These are phyloP conservation scores for Ilex aquifolium DNA, from an alignment of 257 asterid genomes.

Conservation along the genomic window DNA sequence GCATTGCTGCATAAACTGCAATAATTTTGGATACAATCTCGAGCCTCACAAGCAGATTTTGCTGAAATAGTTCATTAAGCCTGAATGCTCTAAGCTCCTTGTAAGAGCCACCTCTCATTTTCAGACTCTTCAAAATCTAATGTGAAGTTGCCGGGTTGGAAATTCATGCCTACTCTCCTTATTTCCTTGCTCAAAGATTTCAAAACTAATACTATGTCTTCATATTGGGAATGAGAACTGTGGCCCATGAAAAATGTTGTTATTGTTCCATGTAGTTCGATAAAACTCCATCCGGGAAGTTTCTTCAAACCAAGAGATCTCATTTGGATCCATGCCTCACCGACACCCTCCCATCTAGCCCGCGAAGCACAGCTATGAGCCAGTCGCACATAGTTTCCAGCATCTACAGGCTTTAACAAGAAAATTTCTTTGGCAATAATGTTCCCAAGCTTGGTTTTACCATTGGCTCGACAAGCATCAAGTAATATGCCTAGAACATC, in stretches of 20 bases:
- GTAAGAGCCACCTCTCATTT: too few species aligned
- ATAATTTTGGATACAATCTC: too few species aligned
- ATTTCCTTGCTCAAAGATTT: constrained; percentile 37
- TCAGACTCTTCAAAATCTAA: constrained; percentile 9
- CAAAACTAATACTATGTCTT: constrained; percentile 34
- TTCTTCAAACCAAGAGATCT: constrained; percentile 63
- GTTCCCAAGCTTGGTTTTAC: constrained; percentile 40
- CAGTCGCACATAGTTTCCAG: constrained; percentile 74
- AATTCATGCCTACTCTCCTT: constrained; percentile 21
- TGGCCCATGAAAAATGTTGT: constrained; percentile 60
- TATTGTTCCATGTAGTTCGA: constrained; percentile 63
- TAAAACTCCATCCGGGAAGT: constrained; percentile 79
- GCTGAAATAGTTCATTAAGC: too few species aligned
- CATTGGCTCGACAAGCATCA: constrained; percentile 55
- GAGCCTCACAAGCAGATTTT: too few species aligned
- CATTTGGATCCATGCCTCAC: constrained; percentile 74
- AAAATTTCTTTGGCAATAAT: constrained; percentile 53
- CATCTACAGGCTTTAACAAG: constrained; percentile 41
- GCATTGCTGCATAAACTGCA: too few species aligned
- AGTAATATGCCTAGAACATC: constrained; percentile 73
- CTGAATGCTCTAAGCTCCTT: too few species aligned
- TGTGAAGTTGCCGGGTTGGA: constrained; percentile 20
- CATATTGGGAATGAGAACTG: constrained; percentile 52
- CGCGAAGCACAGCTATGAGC: constrained; percentile 79
- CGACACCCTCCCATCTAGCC: constrained; percentile 73